phyloP scores from a whole-genome alignment of 2,329 filamentous ascomycete genomes.

The Ceratocystis colombiana region DNA sequence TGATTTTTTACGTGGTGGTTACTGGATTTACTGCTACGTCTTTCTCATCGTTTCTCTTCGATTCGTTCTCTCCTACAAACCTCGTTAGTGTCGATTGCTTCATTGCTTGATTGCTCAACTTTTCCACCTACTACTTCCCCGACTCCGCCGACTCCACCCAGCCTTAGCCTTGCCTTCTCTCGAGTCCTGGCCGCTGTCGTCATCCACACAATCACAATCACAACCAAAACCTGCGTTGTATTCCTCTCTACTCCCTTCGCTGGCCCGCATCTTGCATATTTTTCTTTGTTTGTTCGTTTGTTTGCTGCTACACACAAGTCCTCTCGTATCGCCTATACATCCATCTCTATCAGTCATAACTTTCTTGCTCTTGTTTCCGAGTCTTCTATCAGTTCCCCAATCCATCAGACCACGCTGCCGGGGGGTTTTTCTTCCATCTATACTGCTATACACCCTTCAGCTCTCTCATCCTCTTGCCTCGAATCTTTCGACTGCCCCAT shows the following conservation, averaged over 20 bases:
- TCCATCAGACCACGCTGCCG: too few relatives aligned
- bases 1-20: slow-evolving; percentile 22
- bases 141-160: slow-evolving; percentile 30
- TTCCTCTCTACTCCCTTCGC: background rate
- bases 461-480: slow-evolving; percentile 3
- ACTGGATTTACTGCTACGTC: slow-evolving; percentile 24
- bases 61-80: slow-evolving; percentile 24
- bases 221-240: background rate
- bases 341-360: background rate
- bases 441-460: slow-evolving; percentile 11
- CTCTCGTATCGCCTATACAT: slow-evolving; percentile 1
- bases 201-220: slow-evolving; percentile 27
- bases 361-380: too few relatives aligned
- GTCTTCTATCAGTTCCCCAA: too few relatives aligned
- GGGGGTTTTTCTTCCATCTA: background rate
- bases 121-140: background rate
- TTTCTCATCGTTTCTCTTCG: slow-evolving; percentile 12
- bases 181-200: background rate
- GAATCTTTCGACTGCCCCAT: background rate
- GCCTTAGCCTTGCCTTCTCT: slow-evolving; percentile 23
- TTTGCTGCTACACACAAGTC: background rate
- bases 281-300: slow-evolving; percentile 9
- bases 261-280: background rate
- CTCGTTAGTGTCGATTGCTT: slow-evolving; percentile 24
- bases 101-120: slow-evolving; percentile 20